phyloP scores from a whole-genome alignment of 306 rosid genomes.

The Inga laurina region DNA sequence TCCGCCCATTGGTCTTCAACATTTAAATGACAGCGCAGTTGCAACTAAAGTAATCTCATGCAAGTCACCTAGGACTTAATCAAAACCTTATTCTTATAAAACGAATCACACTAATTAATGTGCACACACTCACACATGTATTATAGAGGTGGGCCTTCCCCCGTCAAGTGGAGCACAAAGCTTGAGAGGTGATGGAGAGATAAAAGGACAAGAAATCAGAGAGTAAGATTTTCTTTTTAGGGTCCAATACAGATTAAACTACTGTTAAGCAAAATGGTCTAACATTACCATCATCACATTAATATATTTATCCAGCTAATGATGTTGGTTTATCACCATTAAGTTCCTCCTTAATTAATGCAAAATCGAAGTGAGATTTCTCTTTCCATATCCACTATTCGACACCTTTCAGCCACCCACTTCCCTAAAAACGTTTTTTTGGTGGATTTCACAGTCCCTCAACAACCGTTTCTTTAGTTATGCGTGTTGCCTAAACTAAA shows the following conservation, averaged over 20 bases:
- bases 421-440: neutral
- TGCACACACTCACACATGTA: too few relatives aligned
- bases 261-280: constrained; percentile 1
- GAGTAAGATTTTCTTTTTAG: neutral
- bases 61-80: neutral
- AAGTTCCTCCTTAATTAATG: neutral
- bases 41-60: neutral
- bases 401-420: constrained; percentile 36
- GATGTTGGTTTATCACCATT: constrained; percentile 19
- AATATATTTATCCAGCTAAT: constrained; percentile 8
- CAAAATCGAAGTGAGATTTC: constrained; percentile 9
- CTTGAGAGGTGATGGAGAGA: neutral
- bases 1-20: neutral
- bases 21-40: neutral
- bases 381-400: constrained; percentile 8
- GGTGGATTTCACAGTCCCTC: neutral
- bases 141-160: neutral
- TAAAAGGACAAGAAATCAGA: neutral
- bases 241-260: neutral
- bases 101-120: neutral
- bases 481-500: neutral
- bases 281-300: constrained; percentile 13
- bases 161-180: constrained; percentile 4
- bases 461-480: constrained; percentile 12
- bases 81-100: neutral